Conservation (phyloP, 805 yeast species). For the Tetrapisispora pingtungensis region DNA sequence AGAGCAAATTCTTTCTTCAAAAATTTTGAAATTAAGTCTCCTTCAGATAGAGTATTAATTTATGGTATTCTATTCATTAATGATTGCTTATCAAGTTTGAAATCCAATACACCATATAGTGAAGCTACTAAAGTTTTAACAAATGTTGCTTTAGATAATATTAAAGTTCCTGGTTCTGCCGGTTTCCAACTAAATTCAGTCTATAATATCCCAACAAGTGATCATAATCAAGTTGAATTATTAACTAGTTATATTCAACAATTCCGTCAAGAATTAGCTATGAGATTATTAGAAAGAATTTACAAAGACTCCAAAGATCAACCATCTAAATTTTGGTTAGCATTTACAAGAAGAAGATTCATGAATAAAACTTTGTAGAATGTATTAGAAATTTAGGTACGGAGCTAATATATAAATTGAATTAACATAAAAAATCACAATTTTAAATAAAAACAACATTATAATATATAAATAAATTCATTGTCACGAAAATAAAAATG, state of each 20-base stretch:
- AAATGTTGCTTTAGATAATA: constrained; percentile 78
- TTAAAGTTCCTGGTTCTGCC: constrained; percentile 89
- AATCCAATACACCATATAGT: constrained; percentile 36
- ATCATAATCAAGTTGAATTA: constrained; percentile 66
- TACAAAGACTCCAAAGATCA: constrained; percentile 45
- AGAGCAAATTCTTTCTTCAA: constrained; percentile 94
- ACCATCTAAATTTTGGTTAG: constrained; percentile 93
- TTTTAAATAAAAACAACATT: neutral
- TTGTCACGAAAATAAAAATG: too few species aligned
- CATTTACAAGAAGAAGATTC: constrained; percentile 87
- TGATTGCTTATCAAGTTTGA: constrained; percentile 66
- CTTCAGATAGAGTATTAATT: constrained; percentile 84
- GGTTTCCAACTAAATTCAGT: constrained; percentile 81
- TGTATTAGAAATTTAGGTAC: neutral
- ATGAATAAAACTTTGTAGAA: constrained; percentile 60
- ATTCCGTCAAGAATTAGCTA: constrained; percentile 88
- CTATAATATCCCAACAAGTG: constrained; percentile 61
- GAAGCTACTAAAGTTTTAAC: constrained; percentile 65
- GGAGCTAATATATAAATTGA: neutral
- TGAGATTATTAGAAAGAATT: constrained; percentile 64
- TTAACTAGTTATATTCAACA: constrained; percentile 77
- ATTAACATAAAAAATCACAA: neutral
- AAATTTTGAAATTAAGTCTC: constrained; percentile 93
- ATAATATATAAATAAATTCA: neutral
- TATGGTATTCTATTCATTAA: constrained; percentile 88